These are phyloP conservation scores for Beauveria pseudobassiana DNA, from an alignment of 2,329 filamentous ascomycete genomes.

Conservation along the genomic window DNA sequence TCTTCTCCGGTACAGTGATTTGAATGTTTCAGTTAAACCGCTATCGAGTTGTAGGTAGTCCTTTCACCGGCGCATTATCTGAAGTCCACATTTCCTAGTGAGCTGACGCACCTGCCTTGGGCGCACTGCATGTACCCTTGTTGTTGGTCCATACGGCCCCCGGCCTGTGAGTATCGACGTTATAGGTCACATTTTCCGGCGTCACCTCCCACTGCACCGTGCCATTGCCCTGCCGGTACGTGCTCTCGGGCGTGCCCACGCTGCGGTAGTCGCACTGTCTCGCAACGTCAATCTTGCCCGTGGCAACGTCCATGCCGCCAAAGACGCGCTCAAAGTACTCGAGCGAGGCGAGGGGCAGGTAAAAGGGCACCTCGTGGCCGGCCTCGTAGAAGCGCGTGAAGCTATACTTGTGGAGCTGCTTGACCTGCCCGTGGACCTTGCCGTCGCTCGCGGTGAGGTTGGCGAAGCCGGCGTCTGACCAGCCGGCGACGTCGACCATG, in stretches of 20 bases:
- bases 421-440: conserved; percentile 40
- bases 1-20: too few species aligned
- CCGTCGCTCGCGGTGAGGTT: conserved; percentile 57
- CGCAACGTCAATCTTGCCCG: conserved; percentile 43
- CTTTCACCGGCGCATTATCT: too few species aligned
- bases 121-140: background rate
- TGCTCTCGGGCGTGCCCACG: background rate
- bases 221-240: background rate
- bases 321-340: conserved; percentile 53
- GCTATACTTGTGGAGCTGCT: conserved; percentile 66
- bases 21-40: too few species aligned
- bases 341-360: conserved; percentile 50
- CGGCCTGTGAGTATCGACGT: background rate
- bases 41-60: too few species aligned
- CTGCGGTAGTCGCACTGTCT: conserved; percentile 19
- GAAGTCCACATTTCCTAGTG: too few species aligned
- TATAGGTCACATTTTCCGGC: background rate
- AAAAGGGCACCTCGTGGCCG: conserved; percentile 54
- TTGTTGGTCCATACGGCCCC: background rate
- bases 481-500: conserved; percentile 41
- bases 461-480: conserved; percentile 54
- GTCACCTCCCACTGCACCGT: background rate
- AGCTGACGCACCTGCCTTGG: background rate
- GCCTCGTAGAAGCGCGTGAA: conserved; percentile 60
- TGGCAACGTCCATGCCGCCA: conserved; percentile 43